Base-by-base conservation (phyloP, 2,329 filamentous ascomycete species). In the Graphilbum ipis-grandicollis region DNA sequence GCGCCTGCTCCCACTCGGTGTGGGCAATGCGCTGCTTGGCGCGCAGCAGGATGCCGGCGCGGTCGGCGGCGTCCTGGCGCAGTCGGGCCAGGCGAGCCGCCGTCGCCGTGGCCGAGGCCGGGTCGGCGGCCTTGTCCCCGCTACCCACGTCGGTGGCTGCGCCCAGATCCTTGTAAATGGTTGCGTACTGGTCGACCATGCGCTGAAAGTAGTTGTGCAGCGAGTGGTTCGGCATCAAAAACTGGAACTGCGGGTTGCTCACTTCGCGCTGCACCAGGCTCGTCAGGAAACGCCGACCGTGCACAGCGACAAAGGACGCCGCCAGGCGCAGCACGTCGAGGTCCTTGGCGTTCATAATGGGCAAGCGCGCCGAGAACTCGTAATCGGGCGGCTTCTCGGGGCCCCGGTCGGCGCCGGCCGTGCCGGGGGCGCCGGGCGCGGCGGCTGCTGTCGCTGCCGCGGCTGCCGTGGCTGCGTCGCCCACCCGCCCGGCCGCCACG, bases 121-220 rank as follows among this genome's bases (percentile, higher is more conserved):
- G 64, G 30, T 76, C 77, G 46, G 79, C 72, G 8, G 76, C 65
- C 1, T 75, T 78, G 39, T 75, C 68, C 8, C 73, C 68, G 38
- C 74, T 71, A 37, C 93, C 53, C 18, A 93, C 60, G 36, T 76
- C 67, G 18, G 79, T 80, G 55, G 94, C 94, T 53, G 23, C 35
- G 12, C 30, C 38, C 14, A 46, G 6, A 5, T 44, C 44, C 37
- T 43, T 44, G 39, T 93, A 53, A 22, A 94, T 60, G 36, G 78
- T 67, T n/a, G 79, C 80, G 56, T 96, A 96, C 54, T 98, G 90
- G 47, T 96, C 88, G 41, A 94, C 76, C 41, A 93, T 68, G 44
- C 86, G 75, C 47, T 84, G 82, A 57, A 94, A 96, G 62, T 90
- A 96, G 54, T 88, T 86, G 62, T 96, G 85, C 44, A 94, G 77